Evolutionary conservation across 83 land plant species (phyloP).

Genomic region (Picea engelmannii): DNA sequence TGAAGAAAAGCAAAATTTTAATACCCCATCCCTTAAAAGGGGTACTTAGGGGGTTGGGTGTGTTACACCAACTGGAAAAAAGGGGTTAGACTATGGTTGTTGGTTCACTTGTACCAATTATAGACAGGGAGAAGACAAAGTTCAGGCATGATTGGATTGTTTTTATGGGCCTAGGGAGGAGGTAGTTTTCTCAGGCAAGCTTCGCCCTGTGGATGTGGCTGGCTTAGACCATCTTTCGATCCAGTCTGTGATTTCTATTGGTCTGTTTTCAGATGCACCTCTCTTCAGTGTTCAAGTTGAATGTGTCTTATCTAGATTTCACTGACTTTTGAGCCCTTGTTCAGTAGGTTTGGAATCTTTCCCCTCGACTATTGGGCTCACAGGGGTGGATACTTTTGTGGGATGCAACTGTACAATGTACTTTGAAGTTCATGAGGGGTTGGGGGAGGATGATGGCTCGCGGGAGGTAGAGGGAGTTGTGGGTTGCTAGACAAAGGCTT

Average conservation of each 20-base stretch:
- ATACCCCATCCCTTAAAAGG: no score
- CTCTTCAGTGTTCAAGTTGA: neutral
- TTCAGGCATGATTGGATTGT: neutral
- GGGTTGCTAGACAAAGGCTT: neutral
- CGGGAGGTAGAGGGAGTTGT: neutral
- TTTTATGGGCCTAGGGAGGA: neutral
- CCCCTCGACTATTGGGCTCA: neutral
- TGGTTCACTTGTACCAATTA: neutral
- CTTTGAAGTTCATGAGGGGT: neutral
- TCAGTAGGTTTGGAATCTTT: neutral
- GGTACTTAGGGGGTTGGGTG: no score
- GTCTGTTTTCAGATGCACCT: neutral
- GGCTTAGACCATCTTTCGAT: neutral
- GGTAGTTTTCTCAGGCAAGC: neutral
- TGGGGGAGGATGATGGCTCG: neutral
- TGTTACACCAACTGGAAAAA: neutral
- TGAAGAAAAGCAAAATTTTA: no score
- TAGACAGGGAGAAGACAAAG: neutral
- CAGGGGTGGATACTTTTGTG: neutral
- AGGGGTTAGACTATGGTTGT: neutral
- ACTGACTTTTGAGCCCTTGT: neutral
- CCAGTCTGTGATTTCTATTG: neutral
- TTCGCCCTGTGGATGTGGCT: neutral
- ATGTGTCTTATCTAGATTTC: neutral
- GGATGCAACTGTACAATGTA: neutral